Conservation (phyloP, 371 early-diverging fungal species). For the Actinomortierella ambigua region DNA sequence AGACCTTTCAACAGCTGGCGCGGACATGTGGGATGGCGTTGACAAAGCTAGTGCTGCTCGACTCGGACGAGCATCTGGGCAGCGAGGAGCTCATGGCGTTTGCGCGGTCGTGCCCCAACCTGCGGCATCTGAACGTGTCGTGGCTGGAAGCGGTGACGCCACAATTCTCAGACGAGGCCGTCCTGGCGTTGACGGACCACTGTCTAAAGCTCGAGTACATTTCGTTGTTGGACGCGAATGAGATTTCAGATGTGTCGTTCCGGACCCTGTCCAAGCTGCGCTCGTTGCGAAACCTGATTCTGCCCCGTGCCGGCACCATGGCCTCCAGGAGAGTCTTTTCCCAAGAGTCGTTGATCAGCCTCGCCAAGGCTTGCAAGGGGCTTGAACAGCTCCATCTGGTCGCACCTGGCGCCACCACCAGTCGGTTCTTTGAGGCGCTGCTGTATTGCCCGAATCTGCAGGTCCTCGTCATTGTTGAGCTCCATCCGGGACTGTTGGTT, state of each 20-base stretch:
- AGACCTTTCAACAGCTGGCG: conserved; percentile 38
- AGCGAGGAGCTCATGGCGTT: conserved; percentile 36
- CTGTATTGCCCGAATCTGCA: conserved; percentile 41
- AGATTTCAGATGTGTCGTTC: conserved; percentile 46
- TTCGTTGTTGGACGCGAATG: conserved; percentile 40
- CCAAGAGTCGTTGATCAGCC: conserved; percentile 33
- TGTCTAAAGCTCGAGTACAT: conserved; percentile 38
- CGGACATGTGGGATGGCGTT: conserved; percentile 44
- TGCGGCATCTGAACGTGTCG: conserved; percentile 41
- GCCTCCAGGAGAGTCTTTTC: conserved; percentile 29
- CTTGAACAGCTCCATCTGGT: conserved; percentile 41
- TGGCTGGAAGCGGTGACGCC: conserved; percentile 38
- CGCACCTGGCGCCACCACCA: conserved; percentile 42
- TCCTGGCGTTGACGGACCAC: conserved; percentile 32
- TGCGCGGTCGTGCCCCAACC: conserved; percentile 34
- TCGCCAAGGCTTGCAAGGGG: conserved; percentile 42
- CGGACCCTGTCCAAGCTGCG: conserved; percentile 34
- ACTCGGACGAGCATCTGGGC: conserved; percentile 38
- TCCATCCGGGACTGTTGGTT: conserved; percentile 32
- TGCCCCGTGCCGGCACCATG: conserved; percentile 35
- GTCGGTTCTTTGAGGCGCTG: conserved; percentile 41
- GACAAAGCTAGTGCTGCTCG: conserved; percentile 41
- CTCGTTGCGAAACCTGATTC: conserved; percentile 40
- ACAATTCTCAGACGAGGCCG: conserved; percentile 39
- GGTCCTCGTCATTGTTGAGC: conserved; percentile 41